These are phyloP conservation scores for Phanerodontia chrysosporium DNA, from an alignment of 768 basidiomycete genomes.

Conservation along the genomic window DNA sequence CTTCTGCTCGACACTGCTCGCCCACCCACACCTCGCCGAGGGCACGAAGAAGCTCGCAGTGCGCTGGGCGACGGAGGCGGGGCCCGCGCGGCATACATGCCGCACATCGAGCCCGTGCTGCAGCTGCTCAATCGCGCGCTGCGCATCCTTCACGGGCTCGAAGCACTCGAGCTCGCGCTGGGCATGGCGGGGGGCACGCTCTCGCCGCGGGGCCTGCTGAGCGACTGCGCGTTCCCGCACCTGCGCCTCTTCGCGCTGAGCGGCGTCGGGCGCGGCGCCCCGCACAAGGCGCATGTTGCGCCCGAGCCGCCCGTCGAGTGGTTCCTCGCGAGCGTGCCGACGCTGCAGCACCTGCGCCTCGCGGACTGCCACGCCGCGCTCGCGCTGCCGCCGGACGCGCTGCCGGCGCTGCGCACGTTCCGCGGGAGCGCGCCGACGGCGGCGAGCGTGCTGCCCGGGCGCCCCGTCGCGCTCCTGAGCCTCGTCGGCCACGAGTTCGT, in stretches of 20 bases:
- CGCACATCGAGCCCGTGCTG: slow-evolving; percentile 21
- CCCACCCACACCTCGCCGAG: slow-evolving; percentile 42
- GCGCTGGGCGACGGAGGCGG: slow-evolving; percentile 47
- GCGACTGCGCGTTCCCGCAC: slow-evolving; percentile 24
- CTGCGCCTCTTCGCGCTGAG: slow-evolving; percentile 30
- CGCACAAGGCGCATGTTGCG: slow-evolving; percentile 25
- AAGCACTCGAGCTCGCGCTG: slow-evolving; percentile 53
- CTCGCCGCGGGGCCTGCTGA: slow-evolving; percentile 17
- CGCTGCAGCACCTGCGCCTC: slow-evolving; percentile 40
- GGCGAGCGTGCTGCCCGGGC: slow-evolving; percentile 54
- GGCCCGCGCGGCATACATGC: slow-evolving; percentile 22
- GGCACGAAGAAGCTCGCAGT: slow-evolving; percentile 44
- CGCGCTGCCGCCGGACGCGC: slow-evolving; percentile 31
- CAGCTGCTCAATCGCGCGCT: slow-evolving; percentile 33
- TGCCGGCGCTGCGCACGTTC: slow-evolving; percentile 50
- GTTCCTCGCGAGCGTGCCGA: slow-evolving; percentile 40
- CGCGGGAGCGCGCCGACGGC: slow-evolving; percentile 59
- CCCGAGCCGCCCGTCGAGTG: slow-evolving; percentile 21
- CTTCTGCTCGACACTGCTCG: slow-evolving; percentile 50
- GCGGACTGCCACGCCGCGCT: slow-evolving; percentile 41
- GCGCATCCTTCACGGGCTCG: slow-evolving; percentile 40
- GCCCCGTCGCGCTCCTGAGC: slow-evolving; percentile 52
- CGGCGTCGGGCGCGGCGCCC: slow-evolving; percentile 33
- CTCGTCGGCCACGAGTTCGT: slow-evolving; percentile 57
- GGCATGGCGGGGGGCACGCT: slow-evolving; percentile 42